phyloP scores from a whole-genome alignment of 106 monocot genomes.

The Amphibolis antarctica region DNA sequence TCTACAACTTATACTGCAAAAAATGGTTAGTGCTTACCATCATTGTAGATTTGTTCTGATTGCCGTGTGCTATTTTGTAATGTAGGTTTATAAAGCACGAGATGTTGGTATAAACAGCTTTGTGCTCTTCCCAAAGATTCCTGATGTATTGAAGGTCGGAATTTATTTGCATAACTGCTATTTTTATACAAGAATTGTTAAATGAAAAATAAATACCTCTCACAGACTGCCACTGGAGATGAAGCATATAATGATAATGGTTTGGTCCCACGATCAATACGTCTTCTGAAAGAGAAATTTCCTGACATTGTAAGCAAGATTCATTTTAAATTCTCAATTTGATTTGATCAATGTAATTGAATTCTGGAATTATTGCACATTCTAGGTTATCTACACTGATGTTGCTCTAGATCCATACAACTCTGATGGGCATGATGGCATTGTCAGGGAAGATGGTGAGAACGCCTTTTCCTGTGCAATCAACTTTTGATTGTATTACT shows the following conservation, averaged over 20 bases:
- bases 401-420: constrained; percentile 98
- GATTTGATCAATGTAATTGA: neutral
- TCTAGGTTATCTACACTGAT: constrained; percentile 93
- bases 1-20: neutral
- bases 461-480: neutral
- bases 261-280: constrained; percentile 77
- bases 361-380: neutral
- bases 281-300: constrained; percentile 86
- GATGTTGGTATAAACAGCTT: constrained; percentile 97
- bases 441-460: constrained; percentile 98
- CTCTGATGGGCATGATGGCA: constrained; percentile 98
- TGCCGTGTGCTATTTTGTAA: neutral
- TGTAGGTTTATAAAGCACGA: constrained; percentile 84
- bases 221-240: constrained; percentile 77
- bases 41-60: neutral
- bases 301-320: constrained; percentile 70
- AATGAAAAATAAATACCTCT: constrained; percentile 12
- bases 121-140: constrained; percentile 96
- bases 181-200: neutral
- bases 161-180: neutral
- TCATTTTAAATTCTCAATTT: neutral
- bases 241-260: constrained; percentile 99
- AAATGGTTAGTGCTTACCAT: neutral
- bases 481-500: neutral
- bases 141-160: constrained; percentile 88